These are phyloP conservation scores for Candida fluviatilis DNA, from an alignment of 805 yeast species.

Conservation along the genomic window DNA sequence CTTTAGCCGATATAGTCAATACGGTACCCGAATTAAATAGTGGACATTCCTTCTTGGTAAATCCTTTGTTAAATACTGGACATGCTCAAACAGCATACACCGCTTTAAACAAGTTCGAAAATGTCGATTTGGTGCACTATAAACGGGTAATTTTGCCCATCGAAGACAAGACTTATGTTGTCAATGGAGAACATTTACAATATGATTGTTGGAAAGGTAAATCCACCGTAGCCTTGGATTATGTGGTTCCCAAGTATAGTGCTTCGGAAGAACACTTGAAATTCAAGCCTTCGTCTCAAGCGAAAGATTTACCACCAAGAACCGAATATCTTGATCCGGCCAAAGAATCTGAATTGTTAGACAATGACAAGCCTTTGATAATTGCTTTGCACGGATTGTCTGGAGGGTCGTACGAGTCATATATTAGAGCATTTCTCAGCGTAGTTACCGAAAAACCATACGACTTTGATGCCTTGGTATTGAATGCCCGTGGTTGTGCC, in stretches of 20 bases:
- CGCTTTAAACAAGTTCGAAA: conserved; percentile 40
- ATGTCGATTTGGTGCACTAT: conserved; percentile 39
- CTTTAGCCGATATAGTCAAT: conserved; percentile 31
- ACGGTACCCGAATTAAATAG: conserved; percentile 38
- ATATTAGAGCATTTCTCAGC: conserved; percentile 53
- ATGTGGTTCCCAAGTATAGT: conserved; percentile 22
- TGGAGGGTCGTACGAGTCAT: conserved; percentile 78
- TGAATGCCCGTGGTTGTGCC: conserved; percentile 76
- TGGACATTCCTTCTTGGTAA: conserved; percentile 36
- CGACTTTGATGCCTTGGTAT: conserved; percentile 52
- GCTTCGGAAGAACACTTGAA: conserved; percentile 18
- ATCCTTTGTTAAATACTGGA: conserved; percentile 47
- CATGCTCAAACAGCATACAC: conserved; percentile 48
- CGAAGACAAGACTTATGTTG: conserved; percentile 21
- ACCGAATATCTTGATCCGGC: conserved; percentile 54
- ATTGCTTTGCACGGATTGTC: conserved; percentile 69
- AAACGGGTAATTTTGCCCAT: conserved; percentile 39
- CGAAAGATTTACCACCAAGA: conserved; percentile 61
- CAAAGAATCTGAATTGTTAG: conserved; percentile 34
- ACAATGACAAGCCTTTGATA: conserved; percentile 51
- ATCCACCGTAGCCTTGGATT: conserved; percentile 49
- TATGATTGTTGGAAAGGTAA: conserved; percentile 40
- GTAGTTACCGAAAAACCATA: conserved; percentile 36
- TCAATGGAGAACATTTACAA: conserved; percentile 24
- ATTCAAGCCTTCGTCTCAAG: conserved; percentile 42